These are phyloP conservation scores for Scedosporium apiospermum DNA, from an alignment of 2,329 filamentous ascomycete species.

Conservation along the genomic window DNA sequence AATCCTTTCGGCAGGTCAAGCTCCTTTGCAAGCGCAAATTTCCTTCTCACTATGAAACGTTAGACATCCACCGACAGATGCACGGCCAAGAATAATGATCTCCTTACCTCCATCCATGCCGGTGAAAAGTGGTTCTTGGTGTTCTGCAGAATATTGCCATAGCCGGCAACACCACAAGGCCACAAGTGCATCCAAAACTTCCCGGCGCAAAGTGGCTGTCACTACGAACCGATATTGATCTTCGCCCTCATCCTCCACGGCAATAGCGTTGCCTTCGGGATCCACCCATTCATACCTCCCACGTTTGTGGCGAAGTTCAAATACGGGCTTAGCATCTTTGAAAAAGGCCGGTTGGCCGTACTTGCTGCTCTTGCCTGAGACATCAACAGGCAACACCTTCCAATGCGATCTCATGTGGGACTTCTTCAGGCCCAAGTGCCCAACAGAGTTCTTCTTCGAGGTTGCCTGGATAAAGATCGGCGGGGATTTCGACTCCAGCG, in stretches of 20 bases:
- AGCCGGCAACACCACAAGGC: background rate
- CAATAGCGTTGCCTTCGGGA: conserved; percentile 11
- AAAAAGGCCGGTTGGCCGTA: conserved; percentile 10
- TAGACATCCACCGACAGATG: background rate
- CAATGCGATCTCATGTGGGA: conserved; percentile 5
- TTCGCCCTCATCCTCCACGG: conserved; percentile 7
- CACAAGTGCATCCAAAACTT: background rate
- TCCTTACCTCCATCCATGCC: background rate
- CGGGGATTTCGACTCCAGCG: background rate
- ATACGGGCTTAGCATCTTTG: conserved; percentile 12
- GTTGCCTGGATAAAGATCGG: background rate
- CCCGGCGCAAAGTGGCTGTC: conserved; percentile 8
- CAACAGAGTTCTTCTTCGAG: conserved; percentile 1
- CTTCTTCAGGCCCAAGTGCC: conserved; percentile 10
- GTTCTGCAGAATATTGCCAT: background rate
- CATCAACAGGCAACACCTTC: conserved; percentile 10
- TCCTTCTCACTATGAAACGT: background rate
- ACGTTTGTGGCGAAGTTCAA: conserved; percentile 11
- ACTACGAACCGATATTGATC: background rate
- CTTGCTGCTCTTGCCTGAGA: conserved; percentile 9
- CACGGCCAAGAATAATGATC: background rate
- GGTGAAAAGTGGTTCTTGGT: background rate
- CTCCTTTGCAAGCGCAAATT: background rate
- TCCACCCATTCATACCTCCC: conserved; percentile 14
- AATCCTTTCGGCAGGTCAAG: background rate